These are phyloP conservation scores for Eucalyptus sp. DNA, from an alignment of 345 rosid species.

Conservation along the genomic window DNA sequence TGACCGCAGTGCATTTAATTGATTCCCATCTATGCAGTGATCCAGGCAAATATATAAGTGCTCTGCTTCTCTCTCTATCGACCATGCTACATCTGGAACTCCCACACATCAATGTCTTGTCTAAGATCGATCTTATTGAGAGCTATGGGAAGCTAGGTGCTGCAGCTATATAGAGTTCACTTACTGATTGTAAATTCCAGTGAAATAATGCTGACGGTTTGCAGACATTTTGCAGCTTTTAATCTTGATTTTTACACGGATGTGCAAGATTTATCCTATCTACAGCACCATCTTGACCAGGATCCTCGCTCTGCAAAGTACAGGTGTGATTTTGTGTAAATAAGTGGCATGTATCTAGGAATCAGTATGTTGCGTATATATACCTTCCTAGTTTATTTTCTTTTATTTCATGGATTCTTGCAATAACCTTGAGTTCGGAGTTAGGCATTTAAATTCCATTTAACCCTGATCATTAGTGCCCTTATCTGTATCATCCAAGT, in stretches of 20 bases:
- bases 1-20: constrained; percentile 79
- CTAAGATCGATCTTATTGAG: constrained; percentile 86
- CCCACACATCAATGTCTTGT: constrained; percentile 81
- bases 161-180: not conserved
- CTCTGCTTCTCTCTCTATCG: constrained; percentile 69
- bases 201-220: not conserved
- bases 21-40: constrained; percentile 85
- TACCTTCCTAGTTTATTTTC: not conserved
- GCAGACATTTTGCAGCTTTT: constrained; percentile 44
- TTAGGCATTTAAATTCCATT: not conserved
- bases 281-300: constrained; percentile 49
- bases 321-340: constrained; percentile 33
- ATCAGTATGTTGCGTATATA: not conserved
- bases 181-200: not conserved
- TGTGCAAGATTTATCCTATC: constrained; percentile 79
- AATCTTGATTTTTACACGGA: constrained; percentile 79
- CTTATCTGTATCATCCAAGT: not conserved
- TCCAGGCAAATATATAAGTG: constrained; percentile 79
- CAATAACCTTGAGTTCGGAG: not conserved
- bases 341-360: not conserved
- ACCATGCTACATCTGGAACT: constrained; percentile 95
- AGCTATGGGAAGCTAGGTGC: constrained; percentile 86
- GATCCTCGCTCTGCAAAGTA: constrained; percentile 85
- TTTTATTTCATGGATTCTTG: not conserved
- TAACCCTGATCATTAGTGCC: not conserved